phyloP scores from a whole-genome alignment of 306 rosid species.

The Quillaja saponaria region DNA sequence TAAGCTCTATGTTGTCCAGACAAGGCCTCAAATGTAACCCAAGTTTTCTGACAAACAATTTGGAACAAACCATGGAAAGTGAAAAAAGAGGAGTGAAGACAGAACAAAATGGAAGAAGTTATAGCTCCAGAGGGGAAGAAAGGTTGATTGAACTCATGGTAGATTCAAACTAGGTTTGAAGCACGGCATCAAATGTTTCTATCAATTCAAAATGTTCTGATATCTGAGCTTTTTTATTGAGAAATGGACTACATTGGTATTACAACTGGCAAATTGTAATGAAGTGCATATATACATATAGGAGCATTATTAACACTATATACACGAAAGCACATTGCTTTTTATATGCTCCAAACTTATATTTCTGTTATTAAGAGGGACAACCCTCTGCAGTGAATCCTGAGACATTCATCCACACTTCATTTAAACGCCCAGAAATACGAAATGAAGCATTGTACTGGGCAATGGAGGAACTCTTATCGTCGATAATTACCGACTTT shows the following conservation, averaged over 20 bases:
- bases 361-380: slow-evolving; percentile 22
- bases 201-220: too few relatives aligned
- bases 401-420: slow-evolving; percentile 64
- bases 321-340: not conserved
- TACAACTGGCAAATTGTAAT: not conserved
- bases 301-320: slow-evolving; percentile 15
- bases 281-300: not conserved
- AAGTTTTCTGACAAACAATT: too few relatives aligned
- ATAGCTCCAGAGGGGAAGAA: too few relatives aligned
- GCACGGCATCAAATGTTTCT: too few relatives aligned
- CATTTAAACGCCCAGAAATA: slow-evolving; percentile 53
- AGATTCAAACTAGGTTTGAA: too few relatives aligned
- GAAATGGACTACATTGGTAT: too few relatives aligned
- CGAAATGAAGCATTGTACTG: slow-evolving; percentile 58
- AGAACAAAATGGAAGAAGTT: too few relatives aligned
- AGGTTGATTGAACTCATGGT: too few relatives aligned
- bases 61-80: too few relatives aligned
- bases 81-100: too few relatives aligned
- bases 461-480: slow-evolving; percentile 53
- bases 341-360: not conserved
- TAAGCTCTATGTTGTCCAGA: slow-evolving; percentile 85
- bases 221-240: too few relatives aligned
- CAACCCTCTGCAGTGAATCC: slow-evolving; percentile 36
- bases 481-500: slow-evolving; percentile 29
- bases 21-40: slow-evolving; percentile 92